These are phyloP conservation scores for Sphaerosporella brunnea DNA, from an alignment of 495 filamentous ascomycete species.

Conservation along the genomic window DNA sequence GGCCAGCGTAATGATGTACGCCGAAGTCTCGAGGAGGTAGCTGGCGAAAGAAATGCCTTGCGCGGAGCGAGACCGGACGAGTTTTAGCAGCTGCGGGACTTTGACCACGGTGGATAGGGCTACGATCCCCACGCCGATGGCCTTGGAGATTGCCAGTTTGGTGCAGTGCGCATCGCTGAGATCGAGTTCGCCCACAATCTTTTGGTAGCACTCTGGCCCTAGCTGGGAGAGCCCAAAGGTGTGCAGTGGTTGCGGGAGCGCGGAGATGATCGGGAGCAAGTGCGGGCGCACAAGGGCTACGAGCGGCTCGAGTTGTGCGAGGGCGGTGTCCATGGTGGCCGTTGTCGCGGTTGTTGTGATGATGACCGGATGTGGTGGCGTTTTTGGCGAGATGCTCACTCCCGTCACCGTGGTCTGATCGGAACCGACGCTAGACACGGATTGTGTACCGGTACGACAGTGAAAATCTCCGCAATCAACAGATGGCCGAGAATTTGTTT, in stretches of 20 bases:
- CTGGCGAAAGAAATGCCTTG: constrained; percentile 72
- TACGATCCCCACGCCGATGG: constrained; percentile 80
- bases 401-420: too few species aligned
- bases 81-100: constrained; percentile 86
- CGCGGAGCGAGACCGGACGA: constrained; percentile 58
- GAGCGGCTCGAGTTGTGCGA: constrained; percentile 35
- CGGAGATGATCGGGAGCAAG: constrained; percentile 60
- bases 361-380: too few species aligned
- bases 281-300: constrained; percentile 44
- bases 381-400: too few species aligned
- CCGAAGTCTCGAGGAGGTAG: constrained; percentile 75
- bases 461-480: too few species aligned
- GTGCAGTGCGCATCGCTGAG: constrained; percentile 52
- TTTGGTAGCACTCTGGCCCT: constrained; percentile 65
- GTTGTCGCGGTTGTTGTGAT: background rate
- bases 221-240: constrained; percentile 61
- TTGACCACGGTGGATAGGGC: constrained; percentile 77
- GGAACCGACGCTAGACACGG: too few species aligned
- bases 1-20: constrained; percentile 66
- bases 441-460: too few species aligned
- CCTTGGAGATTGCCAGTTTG: constrained; percentile 77
- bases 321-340: constrained; percentile 15
- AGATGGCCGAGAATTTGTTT: too few species aligned
- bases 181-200: constrained; percentile 64
- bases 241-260: constrained; percentile 59